phyloP scores from a whole-genome alignment of 2,329 filamentous ascomycete species.

The Clarireedia monteithiana region DNA sequence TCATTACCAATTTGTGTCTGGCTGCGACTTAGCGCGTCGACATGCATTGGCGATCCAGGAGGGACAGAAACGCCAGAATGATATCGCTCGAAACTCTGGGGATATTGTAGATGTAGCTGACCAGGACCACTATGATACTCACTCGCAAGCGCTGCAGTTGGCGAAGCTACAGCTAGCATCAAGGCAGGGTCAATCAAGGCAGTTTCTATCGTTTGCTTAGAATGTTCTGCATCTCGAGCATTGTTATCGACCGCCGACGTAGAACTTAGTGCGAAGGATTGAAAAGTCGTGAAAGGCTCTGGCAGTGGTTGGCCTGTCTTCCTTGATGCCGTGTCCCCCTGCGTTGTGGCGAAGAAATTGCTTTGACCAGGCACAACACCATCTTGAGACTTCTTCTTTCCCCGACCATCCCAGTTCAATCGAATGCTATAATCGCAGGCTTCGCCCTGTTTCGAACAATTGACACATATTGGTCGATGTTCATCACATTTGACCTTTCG shows the following conservation, averaged over 20 bases:
- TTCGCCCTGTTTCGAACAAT: conserved; percentile 66
- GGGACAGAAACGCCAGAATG: conserved; percentile 10
- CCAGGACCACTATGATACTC: not conserved
- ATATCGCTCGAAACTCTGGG: conserved; percentile 22
- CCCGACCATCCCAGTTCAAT: conserved; percentile 71
- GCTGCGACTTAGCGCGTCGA: conserved; percentile 9
- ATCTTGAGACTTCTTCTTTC: conserved; percentile 45
- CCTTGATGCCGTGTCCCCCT: not conserved
- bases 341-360: conserved; percentile 12
- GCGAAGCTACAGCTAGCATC: conserved; percentile 2
- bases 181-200: conserved; percentile 18
- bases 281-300: not conserved
- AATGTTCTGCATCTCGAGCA: not conserved
- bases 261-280: not conserved
- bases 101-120: conserved; percentile 9
- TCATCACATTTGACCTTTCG: conserved; percentile 78
- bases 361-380: conserved; percentile 5
- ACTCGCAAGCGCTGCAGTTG: conserved; percentile 8
- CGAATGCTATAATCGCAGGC: conserved; percentile 74
- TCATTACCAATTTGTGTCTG: conserved; percentile 11
- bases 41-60: conserved; percentile 1
- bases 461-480: conserved; percentile 63
- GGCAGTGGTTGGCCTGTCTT: not conserved
- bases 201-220: not conserved
- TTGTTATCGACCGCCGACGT: not conserved